phyloP scores from a whole-genome alignment of 805 yeast species.

The Scheffersomyces spartinae region DNA sequence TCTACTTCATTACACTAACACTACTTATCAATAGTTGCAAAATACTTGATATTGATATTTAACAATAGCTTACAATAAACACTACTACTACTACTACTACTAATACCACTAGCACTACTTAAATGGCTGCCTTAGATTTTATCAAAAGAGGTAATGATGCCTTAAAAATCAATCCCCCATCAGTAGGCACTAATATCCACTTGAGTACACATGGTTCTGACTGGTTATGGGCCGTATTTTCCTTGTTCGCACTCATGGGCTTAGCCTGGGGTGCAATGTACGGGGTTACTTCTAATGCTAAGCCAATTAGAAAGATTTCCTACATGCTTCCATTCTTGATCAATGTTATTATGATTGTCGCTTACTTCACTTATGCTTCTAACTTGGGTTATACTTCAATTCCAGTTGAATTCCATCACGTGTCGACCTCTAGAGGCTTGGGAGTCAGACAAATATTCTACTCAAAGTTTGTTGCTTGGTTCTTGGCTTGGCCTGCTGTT shows the following conservation, averaged over 20 bases:
- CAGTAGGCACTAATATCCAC: conserved; percentile 17
- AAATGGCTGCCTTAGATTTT: no score
- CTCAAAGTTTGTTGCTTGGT: conserved; percentile 33
- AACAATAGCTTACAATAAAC: no score
- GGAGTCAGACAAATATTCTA: conserved; percentile 34
- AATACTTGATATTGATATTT: no score
- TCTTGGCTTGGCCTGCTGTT: conserved; percentile 34
- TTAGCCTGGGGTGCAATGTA: conserved; percentile 1
- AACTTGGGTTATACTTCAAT: conserved; percentile 33
- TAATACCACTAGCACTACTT: no score
- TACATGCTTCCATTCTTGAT: conserved; percentile 19
- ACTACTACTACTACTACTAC: no score
- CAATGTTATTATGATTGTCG: conserved; percentile 22
- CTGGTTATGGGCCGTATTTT: conserved; percentile 32
- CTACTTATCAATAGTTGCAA: no score
- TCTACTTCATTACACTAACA: no score
- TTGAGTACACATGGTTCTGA: conserved; percentile 27
- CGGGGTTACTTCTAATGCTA: background rate
- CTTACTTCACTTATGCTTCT: conserved; percentile 35
- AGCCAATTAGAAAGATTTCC: background rate
- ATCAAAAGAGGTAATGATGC: conserved; percentile 15
- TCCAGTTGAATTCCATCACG: conserved; percentile 29
- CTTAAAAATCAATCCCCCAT: conserved; percentile 14
- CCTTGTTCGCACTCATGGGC: conserved; percentile 15
- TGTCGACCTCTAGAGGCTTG: conserved; percentile 13